These are phyloP conservation scores for Plenodomus lindquistii DNA, from an alignment of 2,329 filamentous ascomycete species.

Conservation along the genomic window DNA sequence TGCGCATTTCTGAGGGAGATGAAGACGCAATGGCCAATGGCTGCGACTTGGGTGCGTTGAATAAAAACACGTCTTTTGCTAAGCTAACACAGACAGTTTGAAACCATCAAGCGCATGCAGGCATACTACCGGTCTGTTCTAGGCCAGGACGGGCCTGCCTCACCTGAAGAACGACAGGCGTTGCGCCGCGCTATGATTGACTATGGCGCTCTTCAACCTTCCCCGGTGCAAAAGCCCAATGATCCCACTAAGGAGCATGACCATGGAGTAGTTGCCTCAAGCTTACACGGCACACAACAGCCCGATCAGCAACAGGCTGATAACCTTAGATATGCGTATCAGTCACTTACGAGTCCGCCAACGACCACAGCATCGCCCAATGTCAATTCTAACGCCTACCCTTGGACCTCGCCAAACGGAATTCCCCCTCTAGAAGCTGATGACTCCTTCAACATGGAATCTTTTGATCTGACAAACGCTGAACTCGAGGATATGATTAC, in stretches of 20 bases:
- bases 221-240: conserved; percentile 41
- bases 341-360: conserved; percentile 20
- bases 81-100: conserved; percentile 32
- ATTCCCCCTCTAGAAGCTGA: conserved; percentile 37
- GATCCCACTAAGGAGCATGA: conserved; percentile 25
- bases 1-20: conserved; percentile 47
- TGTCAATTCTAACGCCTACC: conserved; percentile 20
- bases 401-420: conserved; percentile 27
- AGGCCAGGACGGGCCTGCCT: conserved; percentile 40
- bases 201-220: conserved; percentile 46
- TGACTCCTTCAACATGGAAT: conserved; percentile 36
- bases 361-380: conserved; percentile 30
- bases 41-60: conserved; percentile 42
- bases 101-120: conserved; percentile 50
- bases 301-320: conserved; percentile 8
- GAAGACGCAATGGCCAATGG: conserved; percentile 49
- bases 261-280: not conserved
- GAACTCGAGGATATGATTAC: conserved; percentile 46
- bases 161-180: conserved; percentile 43
- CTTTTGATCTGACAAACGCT: conserved; percentile 38
- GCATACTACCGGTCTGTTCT: conserved; percentile 44
- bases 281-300: not conserved
- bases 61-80: rapidly evolving
- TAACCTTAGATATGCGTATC: conserved; percentile 10
- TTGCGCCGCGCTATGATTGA: conserved; percentile 46